Percentiles rank a stretch among this genome's conserved stretches.
Evolutionary conservation across 2,329 filamentous ascomycete genomes (phyloP).

Genomic region (Diaporthe sp.): DNA sequence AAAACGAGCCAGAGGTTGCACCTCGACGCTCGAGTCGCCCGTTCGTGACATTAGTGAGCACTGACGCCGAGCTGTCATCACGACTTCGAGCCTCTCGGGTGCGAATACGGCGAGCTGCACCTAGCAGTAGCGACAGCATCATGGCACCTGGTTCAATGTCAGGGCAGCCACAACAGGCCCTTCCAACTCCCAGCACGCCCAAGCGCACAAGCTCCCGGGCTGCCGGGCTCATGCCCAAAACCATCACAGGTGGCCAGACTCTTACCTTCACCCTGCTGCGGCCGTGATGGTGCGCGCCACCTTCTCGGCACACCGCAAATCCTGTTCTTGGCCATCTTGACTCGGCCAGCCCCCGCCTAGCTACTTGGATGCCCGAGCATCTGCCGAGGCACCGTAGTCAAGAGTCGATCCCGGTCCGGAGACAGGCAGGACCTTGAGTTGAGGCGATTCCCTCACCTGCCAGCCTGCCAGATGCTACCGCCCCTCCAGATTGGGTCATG

Average conservation of each 20-base stretch:
- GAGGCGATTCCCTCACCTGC: not conserved
- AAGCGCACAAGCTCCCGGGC: not conserved
- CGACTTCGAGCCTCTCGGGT: not conserved
- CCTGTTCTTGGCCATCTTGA: not conserved
- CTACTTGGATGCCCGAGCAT: not conserved
- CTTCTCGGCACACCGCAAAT: constrained; percentile 13
- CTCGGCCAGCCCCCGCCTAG: not conserved
- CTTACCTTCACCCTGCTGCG: not conserved
- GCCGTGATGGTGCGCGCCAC: not conserved
- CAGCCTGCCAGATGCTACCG: not conserved
- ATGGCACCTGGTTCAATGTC: not conserved
- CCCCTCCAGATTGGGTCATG: not conserved
- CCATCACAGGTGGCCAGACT: not conserved
- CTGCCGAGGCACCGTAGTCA: constrained; percentile 6
- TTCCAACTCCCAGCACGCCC: not conserved
- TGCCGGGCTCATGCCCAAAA: not conserved
- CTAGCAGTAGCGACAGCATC: not conserved
- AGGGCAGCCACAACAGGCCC: not conserved
- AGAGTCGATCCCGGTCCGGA: not conserved
- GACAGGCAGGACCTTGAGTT: not conserved
- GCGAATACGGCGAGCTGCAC: not conserved
- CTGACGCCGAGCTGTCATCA: not conserved
- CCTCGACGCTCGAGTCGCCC: constrained; percentile 12
- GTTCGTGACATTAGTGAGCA: not conserved
- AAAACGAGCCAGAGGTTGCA: not conserved